Evolutionary conservation across 164 flowering plant genomes (phyloP), one percentile per base, ranked within the genome.

Genomic region (Sedum album): DNA sequence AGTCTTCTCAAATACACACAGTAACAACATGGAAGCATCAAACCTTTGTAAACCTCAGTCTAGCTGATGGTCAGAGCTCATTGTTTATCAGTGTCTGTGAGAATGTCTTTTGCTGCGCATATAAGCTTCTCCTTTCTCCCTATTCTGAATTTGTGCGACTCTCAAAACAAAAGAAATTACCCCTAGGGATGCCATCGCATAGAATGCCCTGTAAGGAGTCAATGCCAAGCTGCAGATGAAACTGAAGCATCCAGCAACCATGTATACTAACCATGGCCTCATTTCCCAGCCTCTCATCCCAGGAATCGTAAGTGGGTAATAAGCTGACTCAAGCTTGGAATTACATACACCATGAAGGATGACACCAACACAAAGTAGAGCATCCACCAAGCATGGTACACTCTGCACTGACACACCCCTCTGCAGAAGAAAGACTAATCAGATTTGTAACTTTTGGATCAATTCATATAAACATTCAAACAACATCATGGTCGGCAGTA

Each of bases 121-220:
- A 73, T 79, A 72, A 6, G 74, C 73, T 44, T 82, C 88, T 35
- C 87, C 87, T 66, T 76, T 82, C 38, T 77, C 83, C 62, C 82
- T 75, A 53, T 70, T 82, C 67, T 79, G 80, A 63, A 70, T 81
- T 71, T 82, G 80, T 39, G 86, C 69, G 53, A 87, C 67, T 70
- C 81, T 84, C 68, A 76, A 79, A 53, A 73, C 67, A 20, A 78
- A 79, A 21, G 90, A 84, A 31, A 86, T 66, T 15, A 76, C 60
- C 53, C 99, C 99, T 48, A 88, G 72, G 10, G 79, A 66, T 67
- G 97, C 91, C 96, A 95, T 84, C 44, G 91, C 86, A 65, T 92
- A 85, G 66, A 90, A 90, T 17, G 82, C 81, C 73, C 70, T 81
- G 73, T 88, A 92, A 14, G 97, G 97, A 61, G 90, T 86, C 82